Evolutionary conservation across 192 early-diverging fungal genomes (phyloP), one percentile per base, ranked within the genome.

Genomic region (Lunasporangiospora selenospora): DNA sequence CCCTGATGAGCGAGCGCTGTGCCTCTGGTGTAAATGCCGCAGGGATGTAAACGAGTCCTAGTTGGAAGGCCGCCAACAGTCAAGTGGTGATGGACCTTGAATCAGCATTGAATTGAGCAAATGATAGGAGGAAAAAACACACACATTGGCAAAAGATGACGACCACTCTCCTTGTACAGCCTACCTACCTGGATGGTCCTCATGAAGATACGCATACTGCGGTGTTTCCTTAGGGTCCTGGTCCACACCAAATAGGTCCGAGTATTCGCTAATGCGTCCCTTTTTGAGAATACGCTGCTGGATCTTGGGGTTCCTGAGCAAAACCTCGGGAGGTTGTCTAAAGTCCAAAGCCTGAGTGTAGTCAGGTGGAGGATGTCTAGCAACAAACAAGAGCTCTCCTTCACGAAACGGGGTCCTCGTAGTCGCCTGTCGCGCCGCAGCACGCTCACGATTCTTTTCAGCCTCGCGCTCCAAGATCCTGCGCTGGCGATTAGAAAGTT

Each of bases 11-110:
- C 49, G 65, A 62, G 23, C 87, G 80, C 73, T 98, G 93, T 1
- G 84, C 86, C 38, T 78, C 53, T 13, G 83, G 82, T n/a, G 88
- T 86, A 49, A 98, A 88, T 18, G 88, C 84, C 58, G 86, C 83
- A 1, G 87, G 92, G 48, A 98, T 92, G 51, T 94, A 66, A 23
- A 96, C 81, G 30, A 98, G 77, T 1, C 94, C 95, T 43, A 80
- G n/a, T n/a, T n/a, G n/a, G n/a, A n/a, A n/a, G n/a, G n/a, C n/a
- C n/a, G n/a, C n/a, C n/a, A n/a, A n/a, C n/a, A n/a, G n/a, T n/a
- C n/a, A 75, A 23, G 83, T 76, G n/a, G 40, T 54, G 38, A 60
- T 67, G 10, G 83, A 30, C 16, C n/a, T 42, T 42, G 16, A 24
- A 42, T 23, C 10, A 11, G 12, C 7, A 56, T 13, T 7, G n/a